These are phyloP conservation scores for Thermochaetoides thermophila DNA, from an alignment of 495 filamentous ascomycete species.

Conservation along the genomic window DNA sequence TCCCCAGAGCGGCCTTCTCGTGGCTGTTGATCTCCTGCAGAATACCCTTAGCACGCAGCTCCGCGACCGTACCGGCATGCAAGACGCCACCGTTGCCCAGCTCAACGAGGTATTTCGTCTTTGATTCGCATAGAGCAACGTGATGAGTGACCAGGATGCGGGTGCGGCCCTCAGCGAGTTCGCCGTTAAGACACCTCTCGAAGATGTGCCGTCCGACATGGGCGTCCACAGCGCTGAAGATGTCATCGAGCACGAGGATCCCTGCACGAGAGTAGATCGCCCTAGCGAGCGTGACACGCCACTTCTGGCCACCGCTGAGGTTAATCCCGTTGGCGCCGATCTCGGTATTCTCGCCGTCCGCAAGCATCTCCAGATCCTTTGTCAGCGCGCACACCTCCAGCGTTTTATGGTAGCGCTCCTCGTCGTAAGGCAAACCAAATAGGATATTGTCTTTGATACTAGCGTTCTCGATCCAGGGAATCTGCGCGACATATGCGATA, in stretches of 20 bases:
- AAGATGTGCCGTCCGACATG: constrained; percentile 69
- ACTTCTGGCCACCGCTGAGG: constrained; percentile 69
- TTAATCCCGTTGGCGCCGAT: constrained; percentile 76
- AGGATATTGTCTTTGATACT: constrained; percentile 62
- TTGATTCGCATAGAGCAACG: constrained; percentile 51
- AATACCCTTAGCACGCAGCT: constrained; percentile 38
- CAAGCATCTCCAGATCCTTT: constrained; percentile 60
- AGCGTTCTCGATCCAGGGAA: constrained; percentile 77
- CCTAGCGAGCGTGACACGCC: constrained; percentile 64
- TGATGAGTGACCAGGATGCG: constrained; percentile 75
- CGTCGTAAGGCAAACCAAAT: constrained; percentile 55
- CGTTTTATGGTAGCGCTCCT: constrained; percentile 48
- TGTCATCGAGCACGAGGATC: constrained; percentile 69
- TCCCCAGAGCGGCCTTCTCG: constrained; percentile 31
- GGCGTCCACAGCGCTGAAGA: constrained; percentile 61
- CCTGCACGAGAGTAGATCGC: constrained; percentile 70
- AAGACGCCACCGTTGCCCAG: constrained; percentile 52
- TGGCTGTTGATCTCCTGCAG: constrained; percentile 45
- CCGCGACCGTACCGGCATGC: constrained; percentile 43
- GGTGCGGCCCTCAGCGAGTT: constrained; percentile 52
- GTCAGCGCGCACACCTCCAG: constrained; percentile 53
- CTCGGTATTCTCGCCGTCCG: constrained; percentile 62
- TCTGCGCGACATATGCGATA: constrained; percentile 68
- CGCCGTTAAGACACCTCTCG: constrained; percentile 56
- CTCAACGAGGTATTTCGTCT: constrained; percentile 54